Evolutionary conservation across 192 early-diverging fungal genomes (phyloP).

Genomic region (Glomus cerebriforme): DNA sequence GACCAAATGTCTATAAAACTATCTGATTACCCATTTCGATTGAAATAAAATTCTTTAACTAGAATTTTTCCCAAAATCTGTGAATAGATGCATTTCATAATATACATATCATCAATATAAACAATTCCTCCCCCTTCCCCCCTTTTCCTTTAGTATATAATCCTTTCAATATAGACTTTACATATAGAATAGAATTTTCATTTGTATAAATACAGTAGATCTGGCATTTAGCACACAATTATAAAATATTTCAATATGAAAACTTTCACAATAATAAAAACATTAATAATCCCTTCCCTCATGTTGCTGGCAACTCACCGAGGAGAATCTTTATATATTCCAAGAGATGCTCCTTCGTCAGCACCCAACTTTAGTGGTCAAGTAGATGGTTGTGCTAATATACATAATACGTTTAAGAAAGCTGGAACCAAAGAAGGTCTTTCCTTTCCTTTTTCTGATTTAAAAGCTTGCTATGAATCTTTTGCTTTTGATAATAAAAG

Average conservation of each 20-base stretch:
- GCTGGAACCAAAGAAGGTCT: neutral
- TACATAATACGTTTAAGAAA: neutral
- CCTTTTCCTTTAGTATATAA: neutral
- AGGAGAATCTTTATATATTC: neutral
- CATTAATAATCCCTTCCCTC: neutral
- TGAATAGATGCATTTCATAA: neutral
- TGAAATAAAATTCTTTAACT: neutral
- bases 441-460: neutral
- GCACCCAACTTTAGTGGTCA: neutral
- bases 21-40: neutral
- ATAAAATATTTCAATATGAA: neutral
- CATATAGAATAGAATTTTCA: neutral
- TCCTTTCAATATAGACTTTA: too few species aligned
- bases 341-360: neutral
- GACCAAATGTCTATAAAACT: neutral
- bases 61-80: neutral
- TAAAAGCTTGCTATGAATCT: constrained; percentile 12
- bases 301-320: constrained; percentile 16
- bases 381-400: constrained; percentile 14
- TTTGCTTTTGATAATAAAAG: constrained; percentile 9
- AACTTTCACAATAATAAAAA: neutral
- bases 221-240: neutral
- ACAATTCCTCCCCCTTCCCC: neutral
- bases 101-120: neutral
- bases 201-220: neutral